A percentile compares a stretch with the other conserved stretches of the same genome.
These are phyloP conservation scores for Nothophaeocryptopus gaeumannii DNA, from an alignment of 2,329 filamentous ascomycete species.

Conservation along the genomic window DNA sequence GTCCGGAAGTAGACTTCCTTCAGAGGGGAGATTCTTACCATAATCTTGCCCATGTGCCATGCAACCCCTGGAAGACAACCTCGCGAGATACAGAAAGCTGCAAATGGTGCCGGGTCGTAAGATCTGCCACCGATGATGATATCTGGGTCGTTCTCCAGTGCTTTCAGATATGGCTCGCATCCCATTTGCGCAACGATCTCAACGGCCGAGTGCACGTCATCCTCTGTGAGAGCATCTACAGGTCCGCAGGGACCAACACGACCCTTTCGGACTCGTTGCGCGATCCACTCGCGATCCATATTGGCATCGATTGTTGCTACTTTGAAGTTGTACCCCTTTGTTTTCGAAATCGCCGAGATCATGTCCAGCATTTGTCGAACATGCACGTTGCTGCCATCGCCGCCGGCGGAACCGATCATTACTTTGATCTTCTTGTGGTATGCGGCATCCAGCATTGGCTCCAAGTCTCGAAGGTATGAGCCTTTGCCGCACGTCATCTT, in stretches of 20 bases:
- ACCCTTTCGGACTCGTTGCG: neutral
- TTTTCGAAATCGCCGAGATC: slow-evolving; percentile 34
- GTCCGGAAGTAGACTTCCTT: too few relatives aligned
- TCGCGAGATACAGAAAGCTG: slow-evolving; percentile 2
- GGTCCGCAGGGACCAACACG: neutral
- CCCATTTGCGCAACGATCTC: slow-evolving; percentile 13
- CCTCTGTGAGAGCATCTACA: slow-evolving; percentile 14
- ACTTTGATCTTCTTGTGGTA: slow-evolving; percentile 38
- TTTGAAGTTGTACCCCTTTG: neutral
- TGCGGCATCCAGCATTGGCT: slow-evolving; percentile 38
- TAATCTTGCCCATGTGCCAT: slow-evolving; percentile 55
- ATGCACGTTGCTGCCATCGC: slow-evolving; percentile 48
- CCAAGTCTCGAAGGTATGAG: slow-evolving; percentile 45
- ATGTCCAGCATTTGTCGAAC: slow-evolving; percentile 43
- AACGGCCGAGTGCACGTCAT: neutral
- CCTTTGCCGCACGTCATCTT: slow-evolving; percentile 42
- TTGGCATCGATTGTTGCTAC: neutral
- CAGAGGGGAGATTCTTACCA: slow-evolving; percentile 23
- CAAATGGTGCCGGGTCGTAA: slow-evolving; percentile 11
- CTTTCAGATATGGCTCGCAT: slow-evolving; percentile 9
- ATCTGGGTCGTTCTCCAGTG: slow-evolving; percentile 2
- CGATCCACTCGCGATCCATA: neutral
- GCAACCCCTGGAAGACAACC: slow-evolving; percentile 2
- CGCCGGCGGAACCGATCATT: slow-evolving; percentile 48
- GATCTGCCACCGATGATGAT: slow-evolving; percentile 9